These are phyloP conservation scores for Desmodesmus armatus DNA, from an alignment of 139 green algal genomes.

Conservation along the genomic window DNA sequence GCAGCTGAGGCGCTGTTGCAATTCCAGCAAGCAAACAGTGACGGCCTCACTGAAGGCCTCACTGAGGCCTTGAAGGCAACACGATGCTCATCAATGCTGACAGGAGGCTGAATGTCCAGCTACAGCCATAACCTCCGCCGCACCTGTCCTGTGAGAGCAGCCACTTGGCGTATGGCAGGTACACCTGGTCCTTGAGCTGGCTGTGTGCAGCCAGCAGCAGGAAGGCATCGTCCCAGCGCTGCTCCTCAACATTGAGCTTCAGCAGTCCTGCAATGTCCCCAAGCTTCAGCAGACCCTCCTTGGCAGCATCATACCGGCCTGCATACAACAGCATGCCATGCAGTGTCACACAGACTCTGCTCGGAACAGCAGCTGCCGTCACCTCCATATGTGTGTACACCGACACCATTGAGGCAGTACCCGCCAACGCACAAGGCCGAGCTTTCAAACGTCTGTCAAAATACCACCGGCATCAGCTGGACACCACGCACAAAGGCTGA, in stretches of 20 bases:
- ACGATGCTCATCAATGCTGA: too few relatives aligned
- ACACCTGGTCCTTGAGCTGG: slow-evolving; percentile 55
- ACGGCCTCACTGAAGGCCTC: too few relatives aligned
- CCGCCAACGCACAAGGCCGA: not conserved
- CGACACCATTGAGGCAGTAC: not conserved
- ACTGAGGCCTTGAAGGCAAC: too few relatives aligned
- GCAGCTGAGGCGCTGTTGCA: too few relatives aligned
- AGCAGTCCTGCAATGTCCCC: slow-evolving; percentile 52
- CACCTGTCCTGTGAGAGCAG: slow-evolving; percentile 65
- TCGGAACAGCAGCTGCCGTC: not conserved
- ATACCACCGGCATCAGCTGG: not conserved
- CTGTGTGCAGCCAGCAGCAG: slow-evolving; percentile 68
- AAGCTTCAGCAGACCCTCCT: slow-evolving; percentile 80
- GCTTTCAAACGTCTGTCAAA: too few relatives aligned
- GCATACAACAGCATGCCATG: too few relatives aligned
- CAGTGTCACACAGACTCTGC: too few relatives aligned
- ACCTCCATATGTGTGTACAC: not conserved
- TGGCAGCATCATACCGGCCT: slow-evolving; percentile 65
- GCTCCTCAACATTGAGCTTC: slow-evolving; percentile 61
- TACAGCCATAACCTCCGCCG: not conserved
- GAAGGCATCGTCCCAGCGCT: slow-evolving; percentile 81
- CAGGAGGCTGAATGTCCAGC: too few relatives aligned
- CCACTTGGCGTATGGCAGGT: slow-evolving; percentile 74
- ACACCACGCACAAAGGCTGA: not conserved
- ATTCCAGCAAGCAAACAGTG: too few relatives aligned